Base-by-base conservation (phyloP, 164 flowering plant genomes). In the Umbilicus rupestris region DNA sequence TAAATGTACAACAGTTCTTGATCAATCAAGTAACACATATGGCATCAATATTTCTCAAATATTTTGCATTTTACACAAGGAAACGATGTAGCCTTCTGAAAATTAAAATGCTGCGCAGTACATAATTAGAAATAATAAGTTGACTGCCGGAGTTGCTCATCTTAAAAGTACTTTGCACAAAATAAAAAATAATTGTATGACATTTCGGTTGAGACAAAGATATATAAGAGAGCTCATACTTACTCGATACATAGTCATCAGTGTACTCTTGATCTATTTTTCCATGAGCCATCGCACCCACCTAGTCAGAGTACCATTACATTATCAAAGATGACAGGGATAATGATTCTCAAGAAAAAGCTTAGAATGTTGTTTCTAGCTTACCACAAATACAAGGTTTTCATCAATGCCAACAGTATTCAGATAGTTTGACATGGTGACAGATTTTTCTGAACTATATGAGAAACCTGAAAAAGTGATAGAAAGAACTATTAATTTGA, bases 241-340 rank as follows among this genome's bases (percentile, higher is more conserved):
- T 62, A 62, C 65, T 62, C 24, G 65, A 62, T n/a, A 62, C 65
- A 62, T 62, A 83, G 69, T 89, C 90, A 68, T 89, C 96, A 8
- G 73, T 77, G 68, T 80, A 83, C 11, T 84, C 87, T 2, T 57
- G 62, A 31, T 81, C 81, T 30, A 89, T 82, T 76, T 83, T 84
- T 64, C 92, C 92, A 77, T 82, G 91, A 67, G 91, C 83, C 93
- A 89, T 87, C 49, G 91, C 89, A 72, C 96, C 96, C 68, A 87
- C 87, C 96, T 89, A 74, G 15, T 20, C 12, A 62, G 30, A 19
- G 42, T 62, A 62, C 28, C 65, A 62, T 4, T 14, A 17, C 5
- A 14, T 62, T 33, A 62, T n/a, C 16, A 30, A 55, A 55, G 2
- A 28, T 26, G 16, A 24, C 19, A 55, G 17, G 60, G 17, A 55